Base-by-base conservation (phyloP, 2,329 filamentous ascomycete species). In the Allantophomopsis lycopodina region DNA sequence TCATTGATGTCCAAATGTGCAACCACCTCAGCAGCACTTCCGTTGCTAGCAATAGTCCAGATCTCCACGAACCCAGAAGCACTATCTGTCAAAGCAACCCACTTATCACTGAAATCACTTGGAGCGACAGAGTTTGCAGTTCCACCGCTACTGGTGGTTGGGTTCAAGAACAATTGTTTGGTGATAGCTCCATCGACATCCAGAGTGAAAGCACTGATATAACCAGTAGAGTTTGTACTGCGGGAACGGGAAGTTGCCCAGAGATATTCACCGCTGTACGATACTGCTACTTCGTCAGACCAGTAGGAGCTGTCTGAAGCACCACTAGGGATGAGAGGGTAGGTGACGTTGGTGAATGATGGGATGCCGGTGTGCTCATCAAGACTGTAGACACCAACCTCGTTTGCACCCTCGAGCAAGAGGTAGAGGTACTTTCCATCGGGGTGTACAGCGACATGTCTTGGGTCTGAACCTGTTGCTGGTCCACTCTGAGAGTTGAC, bases 81-180 rank as follows among this genome's bases (percentile, higher is more conserved):
- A 55, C 94, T 86, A 53, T 94, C 86, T 7, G 83, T 91, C 50
- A 94, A 69, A 15, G 86, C 86, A n/a, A 94, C 52, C 83, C 83
- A 94, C 61, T 93, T 85, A 52, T 93, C 85, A 44, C 69, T 82
- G 74, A 83, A 93, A 44, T 83, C 79, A 55, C 82, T 86, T 1
- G 85, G 85, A 42, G 75, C 73, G 13, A 93, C 83, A 0, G 86
- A 86, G 54, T 94, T 94, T 45, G 81, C 87, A 60, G 94, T 86
- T 0, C 86, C 86, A 35, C 86, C 86, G 54, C 83, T 88, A 2
- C 84, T 93, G 2, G 84, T 83, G 2, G 86, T 94, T 0, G 86
- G 84, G 53, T 85, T 84, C 37, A 93, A 66, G 54, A 76, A 85
- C 37, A 93, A 73, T 65, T 91, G 85, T 35, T 69, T 62, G 64